Evolutionary conservation across 2,329 filamentous ascomycete genomes (phyloP), one percentile per base, ranked within the genome.

Genomic region (Chaetomium globosum): DNA sequence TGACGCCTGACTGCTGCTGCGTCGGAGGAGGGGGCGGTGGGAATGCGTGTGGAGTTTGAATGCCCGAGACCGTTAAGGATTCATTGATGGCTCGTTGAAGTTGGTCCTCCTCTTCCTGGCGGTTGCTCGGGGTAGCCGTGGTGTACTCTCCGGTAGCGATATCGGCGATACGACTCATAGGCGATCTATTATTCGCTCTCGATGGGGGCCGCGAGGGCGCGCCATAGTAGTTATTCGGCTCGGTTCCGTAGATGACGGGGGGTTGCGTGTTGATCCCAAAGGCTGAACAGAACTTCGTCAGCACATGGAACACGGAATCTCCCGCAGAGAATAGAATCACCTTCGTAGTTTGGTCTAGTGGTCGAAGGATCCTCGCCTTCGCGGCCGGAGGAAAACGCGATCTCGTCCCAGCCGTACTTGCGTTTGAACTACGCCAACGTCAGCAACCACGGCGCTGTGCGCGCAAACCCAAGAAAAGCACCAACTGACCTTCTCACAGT

Each of bases 141-240:
- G 78, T 77, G 77, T 82, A 81, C 60, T 62, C 59, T 46, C 33
- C 43, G 23, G 63, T 9, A 23, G 65, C 63, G n/a, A 67, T 30
- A 43, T 85, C 81, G 69, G 81, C 76, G 67, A 84, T 76, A 70
- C 77, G 83, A 73, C 81, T 79, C 65, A 87, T 73, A 9, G 86
- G 85, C 39, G 86, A 88, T 71, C 80, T 80, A 68, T 82, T 82
- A 66, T 83, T 84, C 53, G 82, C 79, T 74, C 86, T 79, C 26
- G 87, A 89, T 1, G 87, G 87, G n/a, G 87, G 87, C 63, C 86
- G 80, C 21, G 87, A 87, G 0, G 85, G 84, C 9, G 76, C 75
- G 43, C 76, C 77, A 64, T 81, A 80, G 54, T 75, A 74, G 46
- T 78, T 78, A 13, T 74, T 73, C 1, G 80, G 78, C 7, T 80